These are phyloP conservation scores for Bromus sterilis DNA, from an alignment of 176 grass and related monocot species.

Conservation along the genomic window DNA sequence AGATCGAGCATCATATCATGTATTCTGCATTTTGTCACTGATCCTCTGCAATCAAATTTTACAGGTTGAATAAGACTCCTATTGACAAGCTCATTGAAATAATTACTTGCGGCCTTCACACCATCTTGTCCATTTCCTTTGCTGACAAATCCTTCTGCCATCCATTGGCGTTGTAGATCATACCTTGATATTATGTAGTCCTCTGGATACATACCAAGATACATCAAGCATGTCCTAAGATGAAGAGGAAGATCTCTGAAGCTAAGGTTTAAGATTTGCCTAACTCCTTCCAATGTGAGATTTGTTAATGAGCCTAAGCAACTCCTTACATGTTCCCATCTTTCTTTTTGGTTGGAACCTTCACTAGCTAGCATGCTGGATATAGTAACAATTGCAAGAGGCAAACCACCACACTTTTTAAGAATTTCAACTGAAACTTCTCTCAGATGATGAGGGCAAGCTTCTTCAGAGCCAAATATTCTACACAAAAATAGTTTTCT, in stretches of 20 bases:
- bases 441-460: not conserved
- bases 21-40: not conserved
- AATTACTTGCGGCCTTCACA: not conserved
- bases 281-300: not conserved
- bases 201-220: not conserved
- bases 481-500: not conserved
- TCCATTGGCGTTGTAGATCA: not conserved
- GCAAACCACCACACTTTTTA: not conserved
- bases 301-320: not conserved
- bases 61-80: not conserved
- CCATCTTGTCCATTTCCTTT: not conserved
- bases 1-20: not conserved
- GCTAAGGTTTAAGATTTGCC: not conserved
- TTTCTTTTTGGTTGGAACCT: not conserved
- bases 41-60: not conserved
- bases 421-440: not conserved
- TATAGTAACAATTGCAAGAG: not conserved
- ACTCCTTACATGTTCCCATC: not conserved
- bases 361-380: not conserved
- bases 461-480: not conserved
- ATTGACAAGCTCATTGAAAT: not conserved
- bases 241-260: not conserved
- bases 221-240: not conserved
- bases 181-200: not conserved
- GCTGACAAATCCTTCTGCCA: not conserved